Evolutionary conservation across 352 stramenopile genomes (phyloP).

Genomic region (Pythium diclinum): DNA sequence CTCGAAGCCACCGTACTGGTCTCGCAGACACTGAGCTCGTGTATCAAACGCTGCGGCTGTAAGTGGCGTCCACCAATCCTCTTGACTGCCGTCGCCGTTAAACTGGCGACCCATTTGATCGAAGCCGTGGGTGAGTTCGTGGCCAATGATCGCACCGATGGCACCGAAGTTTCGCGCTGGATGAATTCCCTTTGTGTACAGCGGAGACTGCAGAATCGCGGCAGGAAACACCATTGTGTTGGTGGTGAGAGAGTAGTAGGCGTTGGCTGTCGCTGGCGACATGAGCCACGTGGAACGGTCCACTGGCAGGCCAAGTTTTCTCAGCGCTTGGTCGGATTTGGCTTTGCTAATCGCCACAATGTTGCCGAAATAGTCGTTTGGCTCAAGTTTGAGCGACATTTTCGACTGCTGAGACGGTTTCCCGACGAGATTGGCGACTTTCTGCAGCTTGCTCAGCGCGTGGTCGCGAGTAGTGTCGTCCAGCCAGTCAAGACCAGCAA

Average conservation of each 20-base stretch:
- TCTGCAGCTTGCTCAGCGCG: slow-evolving; percentile 81
- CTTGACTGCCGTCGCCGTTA: slow-evolving; percentile 82
- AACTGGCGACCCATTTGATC: slow-evolving; percentile 89
- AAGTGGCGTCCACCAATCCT: slow-evolving; percentile 87
- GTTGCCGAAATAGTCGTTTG: slow-evolving; percentile 51
- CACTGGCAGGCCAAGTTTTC: slow-evolving; percentile 39
- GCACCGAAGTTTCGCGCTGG: slow-evolving; percentile 89
- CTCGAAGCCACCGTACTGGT: slow-evolving; percentile 49
- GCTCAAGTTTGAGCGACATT: slow-evolving; percentile 28
- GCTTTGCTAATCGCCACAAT: slow-evolving; percentile 34
- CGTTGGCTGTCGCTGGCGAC: slow-evolving; percentile 90
- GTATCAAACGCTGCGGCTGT: slow-evolving; percentile 68
- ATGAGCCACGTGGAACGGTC: slow-evolving; percentile 80
- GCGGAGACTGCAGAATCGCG: slow-evolving; percentile 90
- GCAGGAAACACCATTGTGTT: slow-evolving; percentile 94
- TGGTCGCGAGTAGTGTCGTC: slow-evolving; percentile 68
- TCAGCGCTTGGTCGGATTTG: slow-evolving; percentile 26
- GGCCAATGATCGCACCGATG: slow-evolving; percentile 89
- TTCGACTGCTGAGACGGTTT: slow-evolving; percentile 37
- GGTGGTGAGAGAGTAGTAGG: slow-evolving; percentile 55
- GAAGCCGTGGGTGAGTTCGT: slow-evolving; percentile 95
- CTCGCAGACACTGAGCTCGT: slow-evolving; percentile 49
- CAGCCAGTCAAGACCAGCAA: slow-evolving; percentile 89
- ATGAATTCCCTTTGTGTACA: slow-evolving; percentile 80
- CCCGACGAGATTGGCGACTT: slow-evolving; percentile 35